Evolutionary conservation across 2,329 filamentous ascomycete genomes (phyloP).

Genomic region (Aspergillus cejpii): DNA sequence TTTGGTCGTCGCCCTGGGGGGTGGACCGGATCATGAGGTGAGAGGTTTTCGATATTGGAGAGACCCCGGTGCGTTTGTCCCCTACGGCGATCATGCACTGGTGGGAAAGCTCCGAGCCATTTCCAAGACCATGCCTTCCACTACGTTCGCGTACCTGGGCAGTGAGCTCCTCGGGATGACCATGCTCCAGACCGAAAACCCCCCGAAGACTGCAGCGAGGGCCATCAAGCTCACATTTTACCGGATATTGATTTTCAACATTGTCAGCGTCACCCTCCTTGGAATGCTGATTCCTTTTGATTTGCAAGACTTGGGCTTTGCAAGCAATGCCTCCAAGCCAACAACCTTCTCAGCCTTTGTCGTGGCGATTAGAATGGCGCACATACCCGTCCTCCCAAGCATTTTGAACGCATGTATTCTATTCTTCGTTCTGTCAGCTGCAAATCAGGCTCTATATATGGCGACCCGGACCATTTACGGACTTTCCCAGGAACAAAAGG

Average conservation of each 20-base stretch:
- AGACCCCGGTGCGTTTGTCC: conserved; percentile 51
- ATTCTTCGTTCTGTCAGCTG: conserved; percentile 66
- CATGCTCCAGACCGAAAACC: conserved; percentile 69
- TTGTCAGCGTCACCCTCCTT: conserved; percentile 63
- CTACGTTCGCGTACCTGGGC: conserved; percentile 70
- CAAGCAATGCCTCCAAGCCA: conserved; percentile 36
- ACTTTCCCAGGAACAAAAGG: conserved; percentile 63
- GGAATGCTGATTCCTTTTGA: conserved; percentile 71
- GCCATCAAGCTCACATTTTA: conserved; percentile 75
- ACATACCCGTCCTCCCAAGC: conserved; percentile 57
- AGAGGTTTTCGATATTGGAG: conserved; percentile 61
- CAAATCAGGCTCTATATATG: conserved; percentile 70
- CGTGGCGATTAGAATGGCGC: conserved; percentile 59
- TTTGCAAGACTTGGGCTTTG: conserved; percentile 50
- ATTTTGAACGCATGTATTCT: conserved; percentile 68
- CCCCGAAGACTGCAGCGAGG: conserved; percentile 64
- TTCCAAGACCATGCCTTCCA: conserved; percentile 64
- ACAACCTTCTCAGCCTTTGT: conserved; percentile 65
- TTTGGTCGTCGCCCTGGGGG: conserved; percentile 57
- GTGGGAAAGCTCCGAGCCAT: conserved; percentile 53
- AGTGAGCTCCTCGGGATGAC: conserved; percentile 71
- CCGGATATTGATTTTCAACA: conserved; percentile 74
- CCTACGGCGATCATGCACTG: conserved; percentile 33
- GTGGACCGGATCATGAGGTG: conserved; percentile 54
- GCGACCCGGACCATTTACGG: conserved; percentile 65